Evolutionary conservation across 148 eudicot genomes (phyloP), one percentile per base, ranked within the genome.

Genomic region (Euryodendron excelsum): DNA sequence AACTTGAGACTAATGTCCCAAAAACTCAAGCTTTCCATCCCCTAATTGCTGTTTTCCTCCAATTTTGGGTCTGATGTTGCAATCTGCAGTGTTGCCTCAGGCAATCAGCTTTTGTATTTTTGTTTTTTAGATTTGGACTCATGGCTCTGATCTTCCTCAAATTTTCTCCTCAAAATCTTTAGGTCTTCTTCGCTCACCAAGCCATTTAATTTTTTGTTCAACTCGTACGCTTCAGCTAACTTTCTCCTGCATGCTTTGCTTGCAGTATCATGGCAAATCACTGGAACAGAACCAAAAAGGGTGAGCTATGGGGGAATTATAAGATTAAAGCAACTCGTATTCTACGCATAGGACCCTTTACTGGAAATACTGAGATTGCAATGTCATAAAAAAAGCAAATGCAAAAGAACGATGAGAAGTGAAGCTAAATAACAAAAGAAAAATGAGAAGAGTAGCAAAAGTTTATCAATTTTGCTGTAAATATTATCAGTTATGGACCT

Each of bases 221-320:
- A 79, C 62, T 89, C 87, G 62, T 94, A 94, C 3, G 98, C 95
- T 91, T 87, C 98, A 4, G 86, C 89, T 76, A 94, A 60, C 80
- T 80, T 91, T 67, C 81, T 85, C 84, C 84, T 89, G 90, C 97
- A 92, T 69, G 88, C 94, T 90, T 94, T 94, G 88, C 95, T 94
- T 55, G 96, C 98, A 76, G 79, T n/a, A 50, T 91, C 94, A 83
- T 94, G 98, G 61, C 76, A 72, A 58, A 94, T 82, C 84, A 94
- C 98, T 94, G 84, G 9, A 82, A 53, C 50, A 28, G 55, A 77
- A n/a, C n/a, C n/a, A n/a, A n/a, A n/a, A n/a, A n/a, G n/a, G n/a
- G n/a, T n/a, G n/a, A n/a, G n/a, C n/a, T n/a, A n/a, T n/a, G n/a
- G n/a, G n/a, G n/a, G n/a, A 71, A 76, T 11, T 41, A 25, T 34